Evolutionary conservation across 129 eudicot genomes (phyloP), one percentile per base, ranked within the genome.

Genomic region (Pseudognaphalium luteoalbum): DNA sequence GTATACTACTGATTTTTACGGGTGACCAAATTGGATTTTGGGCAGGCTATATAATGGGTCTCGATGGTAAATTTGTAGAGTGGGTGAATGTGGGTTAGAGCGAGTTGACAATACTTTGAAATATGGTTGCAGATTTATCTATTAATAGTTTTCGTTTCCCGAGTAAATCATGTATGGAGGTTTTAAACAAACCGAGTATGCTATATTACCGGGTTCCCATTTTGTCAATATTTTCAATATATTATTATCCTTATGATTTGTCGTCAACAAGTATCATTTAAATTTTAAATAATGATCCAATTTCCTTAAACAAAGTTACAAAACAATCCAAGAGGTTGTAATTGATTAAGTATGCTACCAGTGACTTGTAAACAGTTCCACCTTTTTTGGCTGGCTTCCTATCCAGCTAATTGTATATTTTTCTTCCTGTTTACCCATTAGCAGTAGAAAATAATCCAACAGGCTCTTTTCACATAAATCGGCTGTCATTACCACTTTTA

Each of bases 1-100:
- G 98, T 86, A 52, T 54, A 34, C 22, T 20, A 22, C 28, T 30
- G 33, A 30, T 30, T 30, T 30, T 3, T 30, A 30, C 1, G 33
- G 33, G 33, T 30, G 33, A 30, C 33, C 33, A 30, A 30, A 30
- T 30, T 1, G 33, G 1, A 30, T 30, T 30, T 30, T 30, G 33
- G 33, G 33, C 33, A 30, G 33, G 33, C 33, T 58, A 50, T 50
- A 52, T 30, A 51, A 69, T 3, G 2, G 59, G 22, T 69, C 33
- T 30, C 33, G 33, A 30, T 30, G 33, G 33, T 30, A 30, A 30
- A 30, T 30, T 30, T 30, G 33, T 30, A 30, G 33, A 30, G 33
- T 30, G 33, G 33, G 33, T 30, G 33, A 30, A 30, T 3, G 20
- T 20, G 1, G 19, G 72, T 41, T 21, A n/a, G 57, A 68, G 10